These are phyloP conservation scores for Zygosaccharomyces sapae DNA, from an alignment of 1,139 yeast genomes.

Conservation along the genomic window DNA sequence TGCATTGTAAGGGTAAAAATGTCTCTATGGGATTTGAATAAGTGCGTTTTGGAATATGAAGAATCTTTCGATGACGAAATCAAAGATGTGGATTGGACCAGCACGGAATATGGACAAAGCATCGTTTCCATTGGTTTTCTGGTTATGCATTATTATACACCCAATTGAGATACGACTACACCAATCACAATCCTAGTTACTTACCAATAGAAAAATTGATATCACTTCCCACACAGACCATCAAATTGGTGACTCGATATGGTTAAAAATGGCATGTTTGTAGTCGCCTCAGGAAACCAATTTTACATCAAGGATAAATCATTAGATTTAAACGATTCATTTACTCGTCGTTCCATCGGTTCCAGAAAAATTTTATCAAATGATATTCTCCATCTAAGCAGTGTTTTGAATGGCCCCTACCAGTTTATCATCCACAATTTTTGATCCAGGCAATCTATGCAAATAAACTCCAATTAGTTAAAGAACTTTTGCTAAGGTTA, in stretches of 20 bases:
- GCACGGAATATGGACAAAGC: conserved; percentile 63
- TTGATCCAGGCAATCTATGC: conserved; percentile 71
- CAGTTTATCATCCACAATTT: conserved; percentile 88
- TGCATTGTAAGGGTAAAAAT: conserved; percentile 51
- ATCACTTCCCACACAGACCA: conserved; percentile 70
- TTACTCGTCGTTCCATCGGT: conserved; percentile 46
- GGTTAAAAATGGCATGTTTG: conserved; percentile 77
- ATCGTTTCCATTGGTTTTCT: conserved; percentile 76
- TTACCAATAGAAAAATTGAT: conserved; percentile 67
- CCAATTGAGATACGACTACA: conserved; percentile 83
- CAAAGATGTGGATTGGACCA: conserved; percentile 62
- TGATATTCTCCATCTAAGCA: conserved; percentile 60
- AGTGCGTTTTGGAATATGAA: conserved; percentile 64
- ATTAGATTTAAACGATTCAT: conserved; percentile 52
- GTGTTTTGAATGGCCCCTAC: conserved; percentile 86
- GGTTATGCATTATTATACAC: conserved; percentile 64
- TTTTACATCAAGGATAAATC: conserved; percentile 74
- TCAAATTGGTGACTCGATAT: conserved; percentile 79
- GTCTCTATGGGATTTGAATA: conserved; percentile 71
- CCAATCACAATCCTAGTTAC: conserved; percentile 73
- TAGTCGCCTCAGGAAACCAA: conserved; percentile 87
- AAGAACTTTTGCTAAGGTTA: conserved; percentile 52
- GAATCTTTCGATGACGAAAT: conserved; percentile 38
- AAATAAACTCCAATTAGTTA: conserved; percentile 55
- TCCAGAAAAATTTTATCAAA: conserved; percentile 46